Evolutionary conservation across 2,329 filamentous ascomycete species (phyloP).

Genomic region (Coccinonectria pachysandricola): DNA sequence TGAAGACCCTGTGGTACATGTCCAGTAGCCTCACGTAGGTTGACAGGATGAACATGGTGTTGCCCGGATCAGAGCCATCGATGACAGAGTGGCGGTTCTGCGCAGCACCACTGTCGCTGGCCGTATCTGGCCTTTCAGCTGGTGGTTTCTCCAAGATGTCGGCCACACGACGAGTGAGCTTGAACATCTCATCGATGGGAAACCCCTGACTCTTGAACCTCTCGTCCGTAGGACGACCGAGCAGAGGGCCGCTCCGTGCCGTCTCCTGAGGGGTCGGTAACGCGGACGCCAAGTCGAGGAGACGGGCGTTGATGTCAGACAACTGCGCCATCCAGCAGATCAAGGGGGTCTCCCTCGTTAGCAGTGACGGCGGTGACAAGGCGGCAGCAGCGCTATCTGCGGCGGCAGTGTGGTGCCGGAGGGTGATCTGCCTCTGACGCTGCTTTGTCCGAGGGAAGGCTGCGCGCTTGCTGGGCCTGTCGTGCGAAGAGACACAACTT

Average conservation of each 20-base stretch:
- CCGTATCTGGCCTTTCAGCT: conserved; percentile 2
- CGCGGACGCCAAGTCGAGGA: conserved; percentile 27
- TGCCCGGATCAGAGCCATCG: conserved; percentile 25
- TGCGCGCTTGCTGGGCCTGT: conserved; percentile 14
- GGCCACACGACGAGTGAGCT: conserved; percentile 27
- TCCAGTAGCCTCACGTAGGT: conserved; percentile 30
- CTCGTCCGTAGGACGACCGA: conserved; percentile 13
- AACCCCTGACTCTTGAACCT: conserved; percentile 21
- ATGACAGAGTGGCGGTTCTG: conserved; percentile 9
- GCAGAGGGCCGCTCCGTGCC: conserved; percentile 9
- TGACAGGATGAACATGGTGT: conserved; percentile 28
- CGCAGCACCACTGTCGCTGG: background rate
- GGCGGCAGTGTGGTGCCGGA: conserved; percentile 14
- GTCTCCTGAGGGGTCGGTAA: conserved; percentile 20
- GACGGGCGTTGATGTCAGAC: conserved; percentile 27
- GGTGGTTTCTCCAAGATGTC: conserved; percentile 23
- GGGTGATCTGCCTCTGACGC: conserved; percentile 23
- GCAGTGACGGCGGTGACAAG: conserved; percentile 5
- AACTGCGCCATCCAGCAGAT: conserved; percentile 30
- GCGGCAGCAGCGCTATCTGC: too few relatives aligned
- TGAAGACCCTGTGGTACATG: conserved; percentile 30
- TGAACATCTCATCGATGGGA: conserved; percentile 31
- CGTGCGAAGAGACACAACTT: conserved; percentile 16
- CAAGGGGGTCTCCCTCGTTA: conserved; percentile 12
- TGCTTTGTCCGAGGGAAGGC: conserved; percentile 16